These are phyloP conservation scores for Suillus ampliporus DNA, from an alignment of 768 basidiomycete species.

Conservation along the genomic window DNA sequence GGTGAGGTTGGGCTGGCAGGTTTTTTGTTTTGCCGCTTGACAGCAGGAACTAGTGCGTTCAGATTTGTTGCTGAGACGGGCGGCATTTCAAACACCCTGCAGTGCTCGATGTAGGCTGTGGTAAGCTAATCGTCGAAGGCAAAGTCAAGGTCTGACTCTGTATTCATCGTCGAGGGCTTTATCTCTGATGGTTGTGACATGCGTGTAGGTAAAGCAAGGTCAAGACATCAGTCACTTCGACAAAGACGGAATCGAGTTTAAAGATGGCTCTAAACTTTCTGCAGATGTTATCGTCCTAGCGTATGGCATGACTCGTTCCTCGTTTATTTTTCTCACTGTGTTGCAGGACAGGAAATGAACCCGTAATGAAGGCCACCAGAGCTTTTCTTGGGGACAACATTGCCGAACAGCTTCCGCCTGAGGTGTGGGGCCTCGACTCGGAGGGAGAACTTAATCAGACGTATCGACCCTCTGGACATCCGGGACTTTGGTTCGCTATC, in stretches of 20 bases:
- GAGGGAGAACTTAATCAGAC: background rate
- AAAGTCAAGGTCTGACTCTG: background rate
- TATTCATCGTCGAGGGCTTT: background rate
- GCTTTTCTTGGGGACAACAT: background rate
- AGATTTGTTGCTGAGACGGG: background rate
- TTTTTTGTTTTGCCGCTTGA: background rate
- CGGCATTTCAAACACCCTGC: background rate
- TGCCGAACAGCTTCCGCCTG: background rate
- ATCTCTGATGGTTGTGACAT: background rate
- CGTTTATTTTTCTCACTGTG: background rate
- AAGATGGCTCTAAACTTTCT: constrained; percentile 43
- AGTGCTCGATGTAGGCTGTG: constrained; percentile 17
- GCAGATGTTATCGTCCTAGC: constrained; percentile 54
- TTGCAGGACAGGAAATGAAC: background rate
- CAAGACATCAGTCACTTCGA: constrained; percentile 44
- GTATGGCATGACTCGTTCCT: constrained; percentile 40
- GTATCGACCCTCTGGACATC: background rate
- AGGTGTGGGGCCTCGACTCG: background rate
- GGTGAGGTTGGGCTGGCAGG: background rate
- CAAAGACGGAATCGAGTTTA: constrained; percentile 48
- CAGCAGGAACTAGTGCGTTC: background rate
- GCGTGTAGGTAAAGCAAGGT: constrained; percentile 35
- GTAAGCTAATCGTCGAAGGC: background rate
- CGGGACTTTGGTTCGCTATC: background rate
- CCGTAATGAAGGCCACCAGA: background rate